Base-by-base conservation (phyloP, 2,329 filamentous ascomycete genomes). In the Pyricularia grisea region DNA sequence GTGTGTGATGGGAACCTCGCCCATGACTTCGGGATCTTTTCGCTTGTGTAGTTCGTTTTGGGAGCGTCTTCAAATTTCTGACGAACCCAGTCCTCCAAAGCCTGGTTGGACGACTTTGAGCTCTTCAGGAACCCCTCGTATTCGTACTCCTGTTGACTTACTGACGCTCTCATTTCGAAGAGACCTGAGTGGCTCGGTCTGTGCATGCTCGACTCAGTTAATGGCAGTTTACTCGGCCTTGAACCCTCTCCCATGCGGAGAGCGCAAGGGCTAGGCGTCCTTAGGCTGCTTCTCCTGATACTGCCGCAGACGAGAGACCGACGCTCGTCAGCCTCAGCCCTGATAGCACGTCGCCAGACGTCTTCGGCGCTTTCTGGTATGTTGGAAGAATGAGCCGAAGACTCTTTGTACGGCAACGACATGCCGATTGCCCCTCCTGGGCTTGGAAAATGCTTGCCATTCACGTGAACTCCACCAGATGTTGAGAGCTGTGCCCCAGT, bases 1-100 rank as follows among this genome's bases (percentile, higher is more conserved):
- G 72, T 76, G 36, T 76, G 73, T 3, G 78, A 78, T 23, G 77
- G 74, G 68, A 75, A 79, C 31, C 69, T 78, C 11, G 78, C 72
- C 79, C 79, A 80, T 9, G 78, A 75, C 17, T 71, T 71, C 4
- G 77, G 76, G 7, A 70, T 42, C 42, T 69, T 70, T 14, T 9
- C 17, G 60, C 23, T 27, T 31, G 25, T 63, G 12, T 12, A 4
- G 10, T 5, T 17, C 9, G 27, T 23, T 17, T 28, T 28, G 23
- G 4, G 70, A 27, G 55, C 64, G 25, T 64, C 66, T 64, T 20
- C 58, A 42, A 61, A 70, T 31, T 66, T 28, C 60, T 67, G 58
- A 1, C 66, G 65, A 14, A 55, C 64, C 69, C 69, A 70, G 1
- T 68, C 50, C 17, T 69, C 66, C 4, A 70, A 65, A 10, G 70